Percentiles rank a stretch among this genome's conserved stretches.
phyloP scores from a whole-genome alignment of 305 asterid genomes.

The Plantago lanceolata region DNA sequence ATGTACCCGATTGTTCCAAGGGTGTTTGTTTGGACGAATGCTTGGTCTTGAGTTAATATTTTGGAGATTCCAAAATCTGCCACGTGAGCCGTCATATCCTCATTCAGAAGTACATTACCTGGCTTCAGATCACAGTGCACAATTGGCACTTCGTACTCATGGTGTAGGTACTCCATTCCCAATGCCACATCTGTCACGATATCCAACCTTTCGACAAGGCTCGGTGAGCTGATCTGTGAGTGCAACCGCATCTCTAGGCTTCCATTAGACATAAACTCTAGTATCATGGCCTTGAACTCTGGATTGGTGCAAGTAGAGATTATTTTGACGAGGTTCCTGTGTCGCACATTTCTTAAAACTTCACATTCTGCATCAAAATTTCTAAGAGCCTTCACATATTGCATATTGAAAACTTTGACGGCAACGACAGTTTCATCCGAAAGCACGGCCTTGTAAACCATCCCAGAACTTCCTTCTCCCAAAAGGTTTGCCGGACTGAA shows the following conservation, averaged over 20 bases:
- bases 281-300: constrained; percentile 36
- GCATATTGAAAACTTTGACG: constrained; percentile 33
- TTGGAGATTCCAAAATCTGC: constrained; percentile 43
- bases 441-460: constrained; percentile 32
- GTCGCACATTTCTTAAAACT: constrained; percentile 33
- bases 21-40: constrained; percentile 25
- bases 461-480: constrained; percentile 38
- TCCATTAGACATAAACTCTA: constrained; percentile 43
- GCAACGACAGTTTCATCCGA: constrained; percentile 28
- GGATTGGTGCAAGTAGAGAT: constrained; percentile 35
- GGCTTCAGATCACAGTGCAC: constrained; percentile 42
- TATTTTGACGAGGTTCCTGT: constrained; percentile 36
- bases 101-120: constrained; percentile 33
- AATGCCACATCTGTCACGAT: constrained; percentile 34
- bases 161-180: constrained; percentile 41
- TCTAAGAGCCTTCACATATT: constrained; percentile 21
- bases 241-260: constrained; percentile 35
- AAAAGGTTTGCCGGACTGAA: constrained; percentile 26
- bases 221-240: constrained; percentile 22
- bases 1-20: constrained; percentile 43
- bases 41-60: constrained; percentile 27
- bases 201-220: constrained; percentile 27
- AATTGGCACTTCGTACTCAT: constrained; percentile 28
- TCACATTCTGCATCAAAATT: constrained; percentile 39
- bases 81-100: constrained; percentile 35